These are phyloP conservation scores for Tetrahymena borealis DNA, from an alignment of 73 alveolate species.

Conservation along the genomic window DNA sequence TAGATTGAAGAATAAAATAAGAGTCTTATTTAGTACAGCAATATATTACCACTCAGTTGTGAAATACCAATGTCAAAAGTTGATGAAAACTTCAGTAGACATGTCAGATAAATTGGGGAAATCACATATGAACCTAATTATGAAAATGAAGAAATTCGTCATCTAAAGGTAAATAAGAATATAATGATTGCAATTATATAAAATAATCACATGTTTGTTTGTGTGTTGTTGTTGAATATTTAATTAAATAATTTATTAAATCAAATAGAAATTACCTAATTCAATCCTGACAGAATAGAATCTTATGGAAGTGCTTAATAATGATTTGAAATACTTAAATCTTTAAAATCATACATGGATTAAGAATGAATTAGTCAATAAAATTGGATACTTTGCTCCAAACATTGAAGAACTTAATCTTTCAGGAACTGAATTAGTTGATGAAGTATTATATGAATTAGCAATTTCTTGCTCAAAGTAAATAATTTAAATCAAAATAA, in stretches of 20 bases:
- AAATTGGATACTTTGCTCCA: constrained; percentile 35
- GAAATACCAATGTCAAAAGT: constrained; percentile 9
- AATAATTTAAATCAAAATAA: background rate
- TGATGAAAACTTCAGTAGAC: constrained; percentile 25
- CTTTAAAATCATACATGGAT: constrained; percentile 35
- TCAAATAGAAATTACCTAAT: constrained; percentile 22
- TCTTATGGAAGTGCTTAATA: constrained; percentile 12
- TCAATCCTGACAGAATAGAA: constrained; percentile 30
- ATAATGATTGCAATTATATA: too few relatives aligned
- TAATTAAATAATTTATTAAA: too few relatives aligned
- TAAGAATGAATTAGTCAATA: constrained; percentile 17
- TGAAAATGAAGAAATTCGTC: constrained; percentile 38
- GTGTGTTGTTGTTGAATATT: too few relatives aligned
- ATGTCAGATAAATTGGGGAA: constrained; percentile 23
- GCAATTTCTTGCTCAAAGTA: constrained; percentile 27
- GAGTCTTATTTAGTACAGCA: background rate
- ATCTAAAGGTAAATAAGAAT: constrained; percentile 7
- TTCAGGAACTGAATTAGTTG: constrained; percentile 35
- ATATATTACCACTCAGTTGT: constrained; percentile 20
- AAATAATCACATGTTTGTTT: too few relatives aligned
- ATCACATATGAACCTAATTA: constrained; percentile 9
- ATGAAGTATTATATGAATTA: constrained; percentile 33
- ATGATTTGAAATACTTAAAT: constrained; percentile 3
- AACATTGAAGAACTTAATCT: constrained; percentile 23
- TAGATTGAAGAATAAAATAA: constrained; percentile 4